These are phyloP conservation scores for Amniculicola lignicola DNA, from an alignment of 495 filamentous ascomycete species.

Conservation along the genomic window DNA sequence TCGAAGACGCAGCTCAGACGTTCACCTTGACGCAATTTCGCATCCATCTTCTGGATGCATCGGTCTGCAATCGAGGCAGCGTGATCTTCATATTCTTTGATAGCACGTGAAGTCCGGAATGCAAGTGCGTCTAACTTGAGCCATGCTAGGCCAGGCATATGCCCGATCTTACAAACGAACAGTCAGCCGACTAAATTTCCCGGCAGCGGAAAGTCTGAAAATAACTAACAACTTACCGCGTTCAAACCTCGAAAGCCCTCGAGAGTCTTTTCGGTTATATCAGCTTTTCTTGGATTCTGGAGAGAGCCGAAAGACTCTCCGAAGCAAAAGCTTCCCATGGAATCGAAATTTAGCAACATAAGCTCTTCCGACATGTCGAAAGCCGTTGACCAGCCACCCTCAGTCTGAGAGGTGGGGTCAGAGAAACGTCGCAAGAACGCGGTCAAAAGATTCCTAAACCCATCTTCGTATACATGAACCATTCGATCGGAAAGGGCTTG, in stretches of 20 bases:
- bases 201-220: too few relatives aligned
- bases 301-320: neutral
- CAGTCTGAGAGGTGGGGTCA: too few relatives aligned
- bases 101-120: neutral
- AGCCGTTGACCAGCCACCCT: neutral
- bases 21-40: neutral
- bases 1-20: neutral
- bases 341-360: neutral
- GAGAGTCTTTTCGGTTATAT: neutral
- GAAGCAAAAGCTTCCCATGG: constrained; percentile 5
- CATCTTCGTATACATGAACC: too few relatives aligned
- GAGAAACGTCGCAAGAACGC: too few relatives aligned
- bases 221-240: neutral
- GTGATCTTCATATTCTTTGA: neutral
- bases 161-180: neutral
- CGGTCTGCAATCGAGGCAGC: neutral
- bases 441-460: too few relatives aligned
- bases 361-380: neutral
- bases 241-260: constrained; percentile 2
- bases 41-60: too few relatives aligned
- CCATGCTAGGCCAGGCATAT: neutral
- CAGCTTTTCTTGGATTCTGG: neutral
- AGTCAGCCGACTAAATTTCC: neutral
- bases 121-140: neutral
- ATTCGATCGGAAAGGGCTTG: too few relatives aligned